Base-by-base conservation (phyloP, 2,329 filamentous ascomycete species). In the Rasamsonia emersonii region DNA sequence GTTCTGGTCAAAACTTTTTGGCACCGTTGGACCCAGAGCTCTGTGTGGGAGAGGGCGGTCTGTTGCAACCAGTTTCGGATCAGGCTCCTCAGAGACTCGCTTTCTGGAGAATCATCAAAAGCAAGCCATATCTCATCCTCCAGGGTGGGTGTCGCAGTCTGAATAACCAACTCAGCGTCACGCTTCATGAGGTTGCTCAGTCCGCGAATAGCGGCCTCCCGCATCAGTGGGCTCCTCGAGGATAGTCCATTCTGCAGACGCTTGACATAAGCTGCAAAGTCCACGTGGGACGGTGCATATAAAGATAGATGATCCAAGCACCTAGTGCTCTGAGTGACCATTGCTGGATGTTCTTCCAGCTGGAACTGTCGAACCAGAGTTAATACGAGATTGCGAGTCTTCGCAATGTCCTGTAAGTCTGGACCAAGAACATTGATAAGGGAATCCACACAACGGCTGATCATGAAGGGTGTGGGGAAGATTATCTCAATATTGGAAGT, bases 131-230 rank as follows among this genome's bases (percentile, higher is more conserved):
- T 65, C 39, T 91, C 80, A 44, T 95, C 86, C 54, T 95, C 89
- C 13, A 98, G 75, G 0, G 83, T 84, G 17, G 76, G 68, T 8
- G 82, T 73, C 4, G 86, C 86, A 4, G 80, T 79, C 27, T 71
- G 64, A 13, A 95, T 72, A 7, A 96, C 86, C 40, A 88, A 82
- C 37, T 81, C 75, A 0, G 89, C 83, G 50, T 93, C 81, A 28
- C 86, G 74, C 58, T 94, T 89, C 88, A 98, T 96, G 20, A 96
- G 70, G 41, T 93, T 94, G 49, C 93, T 88, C 1, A 98, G 65
- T 2, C 88, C 89, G 51, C 93, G 83, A 9, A 95, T 74, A 2
- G 88, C 86, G 41, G 82, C 80, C 48, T 88, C 80, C 32, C 81
- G 74, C 23, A 96, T 72, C 13, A 81, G 71, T 4, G 70, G 63